Evolutionary conservation across 805 yeast genomes (phyloP).

Genomic region (Teunomyces panamensis): DNA sequence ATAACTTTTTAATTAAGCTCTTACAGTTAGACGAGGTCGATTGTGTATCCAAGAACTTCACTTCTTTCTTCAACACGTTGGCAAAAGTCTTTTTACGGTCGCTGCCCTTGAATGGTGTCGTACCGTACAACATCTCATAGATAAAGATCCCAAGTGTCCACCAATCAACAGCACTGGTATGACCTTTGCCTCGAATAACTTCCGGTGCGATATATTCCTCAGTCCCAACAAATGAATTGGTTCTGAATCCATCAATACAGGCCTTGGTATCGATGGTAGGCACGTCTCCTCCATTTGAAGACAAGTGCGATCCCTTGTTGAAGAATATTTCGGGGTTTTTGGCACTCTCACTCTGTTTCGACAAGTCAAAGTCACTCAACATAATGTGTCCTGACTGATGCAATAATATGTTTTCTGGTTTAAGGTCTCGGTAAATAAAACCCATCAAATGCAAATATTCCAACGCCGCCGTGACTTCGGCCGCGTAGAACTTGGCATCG

Average conservation of each 20-base stretch:
- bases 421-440: conserved; percentile 91
- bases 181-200: conserved; percentile 95
- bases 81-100: conserved; percentile 88
- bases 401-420: conserved; percentile 90
- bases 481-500: conserved; percentile 91
- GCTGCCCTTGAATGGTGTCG: conserved; percentile 93
- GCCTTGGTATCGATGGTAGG: conserved; percentile 89
- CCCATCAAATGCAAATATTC: conserved; percentile 97
- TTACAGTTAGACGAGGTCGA: conserved; percentile 73
- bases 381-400: conserved; percentile 98
- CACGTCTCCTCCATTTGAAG: conserved; percentile 22
- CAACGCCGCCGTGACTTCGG: conserved; percentile 95
- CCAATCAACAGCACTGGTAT: conserved; percentile 98
- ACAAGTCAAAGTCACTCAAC: conserved; percentile 94
- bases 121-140: conserved; percentile 93
- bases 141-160: conserved; percentile 96
- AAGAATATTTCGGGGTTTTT: conserved; percentile 71
- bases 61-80: conserved; percentile 80
- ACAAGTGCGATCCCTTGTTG: conserved; percentile 19
- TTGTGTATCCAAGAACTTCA: conserved; percentile 68
- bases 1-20: conserved; percentile 70
- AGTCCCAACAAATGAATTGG: conserved; percentile 97
- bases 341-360: conserved; percentile 78
- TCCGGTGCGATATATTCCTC: conserved; percentile 99
- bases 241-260: conserved; percentile 92